Base-by-base conservation (phyloP, 2,329 filamentous ascomycete species). In the Thermoascus crustaceus region DNA sequence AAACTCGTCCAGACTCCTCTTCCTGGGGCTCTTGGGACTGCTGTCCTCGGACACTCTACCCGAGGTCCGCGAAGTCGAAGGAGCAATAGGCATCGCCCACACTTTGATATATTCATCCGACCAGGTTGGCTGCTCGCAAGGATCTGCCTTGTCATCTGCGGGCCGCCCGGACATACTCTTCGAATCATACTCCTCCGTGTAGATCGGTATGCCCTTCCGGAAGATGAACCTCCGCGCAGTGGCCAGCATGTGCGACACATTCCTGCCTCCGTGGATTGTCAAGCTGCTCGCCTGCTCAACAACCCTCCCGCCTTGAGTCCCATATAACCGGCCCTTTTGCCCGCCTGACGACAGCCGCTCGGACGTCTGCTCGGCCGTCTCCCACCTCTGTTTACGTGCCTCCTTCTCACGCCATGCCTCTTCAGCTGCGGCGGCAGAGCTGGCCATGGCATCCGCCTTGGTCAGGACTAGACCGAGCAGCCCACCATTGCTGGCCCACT, bases 221-320 rank as follows among this genome's bases (percentile, higher is more conserved):
- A 95, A 89, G 32, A 96, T 77, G 59, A 94, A 94, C 20, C 80
- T 70, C 30, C 91, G 75, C 10, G 82, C 80, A 0, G 87, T 85
- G n/a, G 86, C 88, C 38, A 98, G 61, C 4, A 77, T 72, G 53
- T 95, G 82, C 30, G 78, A 75, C 36, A 96, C 61, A 54, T 96
- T 96, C 34, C 78, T 77, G 4, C 81, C 78, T 3, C 85, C 88
- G 54, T 93, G 83, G 8, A 96, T 67, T n/a, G 72, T 74, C 39
- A 87, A 53, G 11, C 59, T 62, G 9, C 54, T 47, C 35, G 53
- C 59, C 25, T 57, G 40, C 21, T 38, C 37, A 9, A 44, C 32
- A 10, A 23, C 5, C 36, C 48, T 36, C 14, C 47, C 45, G 45
- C 53, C 32, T 24, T 61, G 60, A 30, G 34, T 19, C 5, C 45